Evolutionary conservation across 805 yeast genomes (phyloP).

Genomic region (Priceomyces carsonii): DNA sequence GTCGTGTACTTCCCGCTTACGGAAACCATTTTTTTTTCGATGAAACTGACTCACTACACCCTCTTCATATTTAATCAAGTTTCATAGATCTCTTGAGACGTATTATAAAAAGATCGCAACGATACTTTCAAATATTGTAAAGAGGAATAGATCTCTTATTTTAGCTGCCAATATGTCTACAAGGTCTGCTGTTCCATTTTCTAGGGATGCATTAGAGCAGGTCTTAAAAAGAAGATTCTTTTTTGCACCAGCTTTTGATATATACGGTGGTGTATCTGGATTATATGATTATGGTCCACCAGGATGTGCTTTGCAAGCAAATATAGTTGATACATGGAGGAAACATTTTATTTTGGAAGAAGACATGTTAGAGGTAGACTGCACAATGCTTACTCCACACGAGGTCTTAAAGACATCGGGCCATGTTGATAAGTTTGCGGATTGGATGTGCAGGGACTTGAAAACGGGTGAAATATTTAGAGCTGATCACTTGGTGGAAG

Average conservation of each 20-base stretch:
- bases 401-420: conserved; percentile 99
- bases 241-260: conserved; percentile 95
- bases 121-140: conserved; percentile 8
- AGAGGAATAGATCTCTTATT: conserved; percentile 8
- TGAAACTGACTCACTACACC: too few species aligned
- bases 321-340: conserved; percentile 93
- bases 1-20: too few species aligned
- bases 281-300: conserved; percentile 99
- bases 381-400: conserved; percentile 96
- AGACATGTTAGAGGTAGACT: conserved; percentile 98
- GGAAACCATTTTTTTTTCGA: too few species aligned
- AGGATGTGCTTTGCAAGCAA: conserved; percentile 98
- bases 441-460: conserved; percentile 97
- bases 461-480: conserved; percentile 98
- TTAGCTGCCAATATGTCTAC: conserved; percentile 27
- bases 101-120: too few species aligned
- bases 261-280: conserved; percentile 98
- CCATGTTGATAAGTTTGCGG: conserved; percentile 98
- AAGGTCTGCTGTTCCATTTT: conserved; percentile 47
- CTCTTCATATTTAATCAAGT: too few species aligned
- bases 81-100: too few species aligned
- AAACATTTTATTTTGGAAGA: conserved; percentile 96
- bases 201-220: conserved; percentile 86
- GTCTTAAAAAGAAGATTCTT: conserved; percentile 94
- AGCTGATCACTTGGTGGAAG: conserved; percentile 98